Base-by-base conservation (phyloP, 441 rosid species). In the Gossypium schwendimanii region DNA sequence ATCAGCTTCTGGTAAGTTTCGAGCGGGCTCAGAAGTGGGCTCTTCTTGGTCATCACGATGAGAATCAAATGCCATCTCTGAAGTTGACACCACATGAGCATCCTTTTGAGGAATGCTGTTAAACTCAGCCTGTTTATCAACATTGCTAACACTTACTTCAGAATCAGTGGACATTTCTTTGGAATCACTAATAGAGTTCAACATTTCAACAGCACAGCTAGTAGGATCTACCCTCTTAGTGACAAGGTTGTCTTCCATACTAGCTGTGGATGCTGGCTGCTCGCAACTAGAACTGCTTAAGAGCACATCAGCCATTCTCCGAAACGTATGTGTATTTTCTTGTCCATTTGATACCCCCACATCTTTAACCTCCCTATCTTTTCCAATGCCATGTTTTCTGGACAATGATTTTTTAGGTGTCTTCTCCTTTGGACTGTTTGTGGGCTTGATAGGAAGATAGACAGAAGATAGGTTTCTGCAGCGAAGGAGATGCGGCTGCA, bases 171-270 rank as follows among this genome's bases (percentile, higher is more conserved):
- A 86, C 18, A 83, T 75, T 77, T 87, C 88, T 73, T 86, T 88
- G n/a, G 85, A 83, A 77, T 81, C 79, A 31, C 80, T 82, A 24
- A 77, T 63, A 21, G 86, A 76, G 77, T 84, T 87, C 0, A 85
- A 84, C 18, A 80, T 58, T 68, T 87, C 87, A 61, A 79, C 28
- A 5, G 72, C 54, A 70, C 70, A 81, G 78, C 89, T 86, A 57
- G 91, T 83, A 33, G 89, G 88, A 83, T 90, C 92, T 5, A 89
- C 87, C 74, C 84, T 84, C 82, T 89, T 89, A 71, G 89, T 89
- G 65, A 86, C 91, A 57, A 82, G 91, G 80, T 72, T 84, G 67
- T 89, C 89, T 50, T 86, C 90, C 11, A 87, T 73, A 70, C 90
- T 86, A 53, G 86, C 80, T 36, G 85, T 78, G 47, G 92, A 90